Conservation (phyloP, 768 basidiomycete genomes). For the Sarcomyxa edulis region DNA sequence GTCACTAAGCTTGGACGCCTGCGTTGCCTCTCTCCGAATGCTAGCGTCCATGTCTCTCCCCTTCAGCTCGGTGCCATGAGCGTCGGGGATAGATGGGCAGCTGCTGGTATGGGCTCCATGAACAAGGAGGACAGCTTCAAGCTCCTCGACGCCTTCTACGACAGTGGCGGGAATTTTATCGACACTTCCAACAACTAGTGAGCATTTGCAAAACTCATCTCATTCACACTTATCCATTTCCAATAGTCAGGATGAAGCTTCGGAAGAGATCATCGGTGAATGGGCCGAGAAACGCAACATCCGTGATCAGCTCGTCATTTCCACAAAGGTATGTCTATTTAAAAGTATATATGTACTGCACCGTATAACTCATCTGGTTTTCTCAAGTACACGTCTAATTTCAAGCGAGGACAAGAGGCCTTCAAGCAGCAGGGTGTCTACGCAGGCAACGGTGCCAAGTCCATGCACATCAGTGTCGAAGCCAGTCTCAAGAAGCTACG, state of each 20-base stretch:
- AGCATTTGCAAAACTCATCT: conserved; percentile 8
- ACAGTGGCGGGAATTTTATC: conserved; percentile 37
- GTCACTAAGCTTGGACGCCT: conserved; percentile 30
- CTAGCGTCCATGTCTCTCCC: conserved; percentile 44
- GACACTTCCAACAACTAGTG: conserved; percentile 36
- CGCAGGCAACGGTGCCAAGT: conserved; percentile 44
- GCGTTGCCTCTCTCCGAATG: conserved; percentile 31
- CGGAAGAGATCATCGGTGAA: conserved; percentile 36
- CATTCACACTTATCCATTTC: too few relatives aligned
- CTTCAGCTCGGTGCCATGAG: conserved; percentile 43
- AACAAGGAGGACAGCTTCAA: conserved; percentile 31
- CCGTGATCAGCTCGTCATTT: conserved; percentile 35
- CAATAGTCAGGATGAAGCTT: conserved; percentile 31
- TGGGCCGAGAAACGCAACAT: conserved; percentile 33
- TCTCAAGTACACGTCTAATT: conserved; percentile 27
- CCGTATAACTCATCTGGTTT: neutral
- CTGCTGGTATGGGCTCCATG: conserved; percentile 23
- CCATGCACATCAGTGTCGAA: conserved; percentile 33
- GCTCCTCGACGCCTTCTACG: conserved; percentile 33
- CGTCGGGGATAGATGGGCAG: conserved; percentile 39
- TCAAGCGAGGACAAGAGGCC: conserved; percentile 18
- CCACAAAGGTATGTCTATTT: conserved; percentile 25
- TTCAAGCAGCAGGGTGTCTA: conserved; percentile 32
- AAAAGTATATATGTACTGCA: neutral
- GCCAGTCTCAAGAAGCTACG: conserved; percentile 42